phyloP scores from a whole-genome alignment of 768 basidiomycete genomes.

The Trametes punicea region DNA sequence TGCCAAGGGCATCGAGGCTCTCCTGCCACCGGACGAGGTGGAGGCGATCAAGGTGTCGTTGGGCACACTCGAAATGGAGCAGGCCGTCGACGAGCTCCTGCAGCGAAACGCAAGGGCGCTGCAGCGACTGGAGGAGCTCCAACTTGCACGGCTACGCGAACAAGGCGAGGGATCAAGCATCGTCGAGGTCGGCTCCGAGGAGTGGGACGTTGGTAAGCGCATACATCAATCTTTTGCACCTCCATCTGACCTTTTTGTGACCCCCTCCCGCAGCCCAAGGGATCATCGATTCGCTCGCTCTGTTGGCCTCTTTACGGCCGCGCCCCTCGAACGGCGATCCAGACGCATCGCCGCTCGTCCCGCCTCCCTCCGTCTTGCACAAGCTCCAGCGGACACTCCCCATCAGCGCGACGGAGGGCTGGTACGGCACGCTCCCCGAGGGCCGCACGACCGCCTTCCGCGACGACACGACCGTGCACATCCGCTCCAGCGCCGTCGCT shows the following conservation, averaged over 20 bases:
- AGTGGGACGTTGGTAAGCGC: slow-evolving; percentile 75
- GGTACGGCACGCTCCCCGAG: slow-evolving; percentile 70
- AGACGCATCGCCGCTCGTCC: slow-evolving; percentile 48
- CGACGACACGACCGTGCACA: slow-evolving; percentile 72
- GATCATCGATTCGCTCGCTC: slow-evolving; percentile 64
- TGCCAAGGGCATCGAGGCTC: slow-evolving; percentile 44
- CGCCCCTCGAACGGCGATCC: slow-evolving; percentile 43
- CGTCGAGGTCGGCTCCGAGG: slow-evolving; percentile 69
- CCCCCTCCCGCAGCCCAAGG: slow-evolving; percentile 51
- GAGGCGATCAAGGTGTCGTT: slow-evolving; percentile 57
- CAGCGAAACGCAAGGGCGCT: slow-evolving; percentile 64
- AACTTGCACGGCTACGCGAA: slow-evolving; percentile 49
- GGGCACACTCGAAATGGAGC: slow-evolving; percentile 61
- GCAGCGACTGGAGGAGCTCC: slow-evolving; percentile 60
- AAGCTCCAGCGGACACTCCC: slow-evolving; percentile 71
- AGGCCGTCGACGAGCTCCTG: slow-evolving; percentile 64
- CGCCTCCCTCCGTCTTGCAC: slow-evolving; percentile 61
- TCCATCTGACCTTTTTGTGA: neutral
- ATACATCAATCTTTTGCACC: slow-evolving; percentile 1
- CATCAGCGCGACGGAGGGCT: slow-evolving; percentile 55
- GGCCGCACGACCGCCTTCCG: slow-evolving; percentile 57
- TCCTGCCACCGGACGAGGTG: slow-evolving; percentile 57
- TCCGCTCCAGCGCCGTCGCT: slow-evolving; percentile 37
- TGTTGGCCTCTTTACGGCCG: slow-evolving; percentile 71
- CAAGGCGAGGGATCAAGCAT: slow-evolving; percentile 41